phyloP scores from a whole-genome alignment of 352 stramenopile genomes.

The Pythium rhizo-oryzae region DNA sequence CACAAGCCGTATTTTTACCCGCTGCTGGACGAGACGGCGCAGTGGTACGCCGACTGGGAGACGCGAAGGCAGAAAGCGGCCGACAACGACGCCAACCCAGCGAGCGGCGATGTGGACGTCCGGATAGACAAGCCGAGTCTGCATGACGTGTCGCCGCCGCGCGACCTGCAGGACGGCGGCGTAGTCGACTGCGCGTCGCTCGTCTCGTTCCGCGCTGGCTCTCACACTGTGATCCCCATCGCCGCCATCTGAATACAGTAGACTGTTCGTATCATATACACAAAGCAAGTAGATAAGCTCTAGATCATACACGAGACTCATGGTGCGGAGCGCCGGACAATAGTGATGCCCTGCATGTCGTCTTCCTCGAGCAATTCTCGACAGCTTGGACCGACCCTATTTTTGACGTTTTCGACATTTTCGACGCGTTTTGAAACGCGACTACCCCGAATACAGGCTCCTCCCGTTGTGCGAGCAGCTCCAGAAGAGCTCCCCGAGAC shows the following conservation, averaged over 20 bases:
- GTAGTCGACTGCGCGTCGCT: conserved; percentile 19
- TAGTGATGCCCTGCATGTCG: neutral
- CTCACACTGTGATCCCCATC: conserved; percentile 26
- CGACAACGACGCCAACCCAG: neutral
- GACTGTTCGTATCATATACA: neutral
- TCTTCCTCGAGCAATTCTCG: conserved; percentile 1
- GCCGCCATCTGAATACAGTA: conserved; percentile 12
- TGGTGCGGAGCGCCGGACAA: too few relatives aligned
- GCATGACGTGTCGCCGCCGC: neutral
- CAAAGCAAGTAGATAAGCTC: neutral
- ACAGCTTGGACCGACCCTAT: neutral
- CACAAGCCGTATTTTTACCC: conserved; percentile 66
- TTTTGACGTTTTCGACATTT: conserved; percentile 23
- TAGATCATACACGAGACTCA: too few relatives aligned
- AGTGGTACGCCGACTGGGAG: conserved; percentile 52
- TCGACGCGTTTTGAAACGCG: neutral
- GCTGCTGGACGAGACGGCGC: conserved; percentile 55
- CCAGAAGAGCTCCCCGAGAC: neutral
- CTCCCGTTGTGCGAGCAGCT: neutral
- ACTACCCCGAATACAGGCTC: conserved; percentile 2
- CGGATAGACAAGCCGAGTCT: conserved; percentile 27
- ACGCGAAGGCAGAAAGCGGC: conserved; percentile 15
- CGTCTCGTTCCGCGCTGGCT: conserved; percentile 19
- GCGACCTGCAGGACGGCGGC: conserved; percentile 12
- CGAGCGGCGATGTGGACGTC: conserved; percentile 3